phyloP scores from a whole-genome alignment of 2,329 filamentous ascomycete genomes.

The Phymatotrichopsis omnivora region DNA sequence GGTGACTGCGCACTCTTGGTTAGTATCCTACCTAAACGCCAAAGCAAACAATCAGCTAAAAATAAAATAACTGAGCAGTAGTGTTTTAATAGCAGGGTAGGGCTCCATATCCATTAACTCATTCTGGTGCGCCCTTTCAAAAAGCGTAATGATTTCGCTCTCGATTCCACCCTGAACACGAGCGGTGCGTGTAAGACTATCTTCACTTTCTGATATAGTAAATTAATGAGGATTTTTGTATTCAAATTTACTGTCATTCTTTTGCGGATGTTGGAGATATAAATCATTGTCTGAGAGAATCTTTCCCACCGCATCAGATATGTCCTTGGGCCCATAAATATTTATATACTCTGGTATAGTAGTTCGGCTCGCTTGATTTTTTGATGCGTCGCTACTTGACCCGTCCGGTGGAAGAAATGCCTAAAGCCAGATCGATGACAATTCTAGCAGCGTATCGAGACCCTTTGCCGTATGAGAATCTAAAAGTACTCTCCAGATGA shows the following conservation, averaged over 20 bases:
- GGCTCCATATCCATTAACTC: neutral
- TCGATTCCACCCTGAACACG: neutral
- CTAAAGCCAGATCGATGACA: slow-evolving; percentile 1
- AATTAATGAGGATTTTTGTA: slow-evolving; percentile 17
- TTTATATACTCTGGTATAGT: neutral
- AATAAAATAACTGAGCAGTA: slow-evolving; percentile 4
- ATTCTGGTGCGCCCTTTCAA: neutral
- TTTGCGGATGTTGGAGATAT: slow-evolving; percentile 13
- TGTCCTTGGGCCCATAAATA: slow-evolving; percentile 3
- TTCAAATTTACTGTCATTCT: neutral
- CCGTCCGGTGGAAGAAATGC: neutral
- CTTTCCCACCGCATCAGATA: neutral
- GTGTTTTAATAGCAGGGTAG: slow-evolving; percentile 4
- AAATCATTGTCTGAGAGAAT: slow-evolving; percentile 4
- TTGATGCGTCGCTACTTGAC: neutral
- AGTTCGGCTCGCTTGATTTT: neutral
- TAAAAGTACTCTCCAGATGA: slow-evolving; percentile 10
- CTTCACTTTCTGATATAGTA: neutral
- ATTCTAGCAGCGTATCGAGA: neutral
- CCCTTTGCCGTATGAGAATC: neutral
- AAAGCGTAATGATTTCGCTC: slow-evolving; percentile 5
- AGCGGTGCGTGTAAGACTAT: neutral
- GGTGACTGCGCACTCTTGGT: slow-evolving; percentile 26
- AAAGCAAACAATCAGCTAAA: neutral
- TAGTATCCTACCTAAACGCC: neutral